Conservation (phyloP, 345 rosid genomes). For the Gynandropsis gynandra region DNA sequence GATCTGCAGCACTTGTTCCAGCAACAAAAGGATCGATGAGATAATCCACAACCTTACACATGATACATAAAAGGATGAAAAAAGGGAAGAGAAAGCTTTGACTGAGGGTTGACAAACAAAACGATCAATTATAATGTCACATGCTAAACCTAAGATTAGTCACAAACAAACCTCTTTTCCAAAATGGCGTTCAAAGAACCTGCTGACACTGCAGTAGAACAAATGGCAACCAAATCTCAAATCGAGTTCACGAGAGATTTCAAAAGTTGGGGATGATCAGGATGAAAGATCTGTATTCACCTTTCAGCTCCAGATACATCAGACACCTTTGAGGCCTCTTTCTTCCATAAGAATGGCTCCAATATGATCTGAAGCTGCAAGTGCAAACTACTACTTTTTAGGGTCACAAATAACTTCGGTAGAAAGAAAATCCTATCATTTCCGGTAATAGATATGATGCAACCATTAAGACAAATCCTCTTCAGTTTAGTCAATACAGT, state of each 20-base stretch:
- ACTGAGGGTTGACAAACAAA: slow-evolving; percentile 3
- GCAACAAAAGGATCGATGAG: slow-evolving; percentile 91
- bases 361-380: slow-evolving; percentile 58
- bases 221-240: slow-evolving; percentile 15
- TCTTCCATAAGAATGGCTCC: slow-evolving; percentile 80
- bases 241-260: neutral
- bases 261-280: neutral
- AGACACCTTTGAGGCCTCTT: slow-evolving; percentile 35
- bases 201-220: slow-evolving; percentile 51
- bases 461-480: slow-evolving; percentile 10
- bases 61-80: slow-evolving; percentile 14
- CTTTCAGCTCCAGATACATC: slow-evolving; percentile 41
- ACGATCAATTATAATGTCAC: slow-evolving; percentile 8
- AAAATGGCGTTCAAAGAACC: slow-evolving; percentile 73
- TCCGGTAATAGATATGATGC: neutral
- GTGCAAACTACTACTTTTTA: slow-evolving; percentile 8
- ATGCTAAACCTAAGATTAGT: slow-evolving; percentile 13
- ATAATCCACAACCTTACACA: slow-evolving; percentile 83
- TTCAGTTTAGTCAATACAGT: neutral
- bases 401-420: neutral
- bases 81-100: neutral
- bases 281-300: slow-evolving; percentile 20
- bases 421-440: neutral
- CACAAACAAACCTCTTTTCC: slow-evolving; percentile 64
- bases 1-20: slow-evolving; percentile 86